phyloP scores from a whole-genome alignment of 768 basidiomycete species.

The Tremella mesenterica region DNA sequence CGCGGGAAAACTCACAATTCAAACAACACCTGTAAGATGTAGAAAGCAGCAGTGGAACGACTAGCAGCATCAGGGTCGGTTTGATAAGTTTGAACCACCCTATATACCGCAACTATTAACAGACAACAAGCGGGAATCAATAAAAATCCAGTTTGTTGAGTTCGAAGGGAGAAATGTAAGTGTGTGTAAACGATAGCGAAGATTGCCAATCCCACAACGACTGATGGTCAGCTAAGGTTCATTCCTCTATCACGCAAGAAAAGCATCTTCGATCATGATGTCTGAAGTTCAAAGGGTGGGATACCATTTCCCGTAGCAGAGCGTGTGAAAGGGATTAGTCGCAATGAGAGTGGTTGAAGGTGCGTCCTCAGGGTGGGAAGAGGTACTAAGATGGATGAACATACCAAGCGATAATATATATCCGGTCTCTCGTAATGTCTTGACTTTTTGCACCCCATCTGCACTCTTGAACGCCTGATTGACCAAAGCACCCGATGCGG shows the following conservation, averaged over 20 bases:
- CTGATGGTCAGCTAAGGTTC: not conserved
- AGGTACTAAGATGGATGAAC: too few relatives aligned
- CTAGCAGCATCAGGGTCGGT: conserved; percentile 1
- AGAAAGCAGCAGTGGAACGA: conserved; percentile 6
- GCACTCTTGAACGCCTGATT: not conserved
- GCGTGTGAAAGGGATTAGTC: too few relatives aligned
- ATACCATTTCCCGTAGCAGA: too few relatives aligned
- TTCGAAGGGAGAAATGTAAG: conserved; percentile 1
- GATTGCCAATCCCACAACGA: conserved; percentile 3
- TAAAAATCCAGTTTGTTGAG: conserved; percentile 6
- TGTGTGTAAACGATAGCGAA: conserved; percentile 1
- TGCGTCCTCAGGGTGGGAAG: not conserved
- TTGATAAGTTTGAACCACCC: conserved; percentile 6
- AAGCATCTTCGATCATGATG: too few relatives aligned
- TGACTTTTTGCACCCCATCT: conserved; percentile 3
- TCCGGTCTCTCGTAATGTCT: conserved; percentile 3
- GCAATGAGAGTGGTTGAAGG: not conserved
- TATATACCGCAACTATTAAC: conserved; percentile 10
- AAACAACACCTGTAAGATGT: conserved; percentile 14
- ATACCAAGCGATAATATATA: conserved; percentile 11
- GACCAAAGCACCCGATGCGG: conserved; percentile 3
- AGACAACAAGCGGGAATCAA: not conserved
- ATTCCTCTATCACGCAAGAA: not conserved
- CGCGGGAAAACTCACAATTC: conserved; percentile 12
- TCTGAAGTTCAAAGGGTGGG: too few relatives aligned